Conservation (phyloP, 768 basidiomycete species). For the Russula abietina region DNA sequence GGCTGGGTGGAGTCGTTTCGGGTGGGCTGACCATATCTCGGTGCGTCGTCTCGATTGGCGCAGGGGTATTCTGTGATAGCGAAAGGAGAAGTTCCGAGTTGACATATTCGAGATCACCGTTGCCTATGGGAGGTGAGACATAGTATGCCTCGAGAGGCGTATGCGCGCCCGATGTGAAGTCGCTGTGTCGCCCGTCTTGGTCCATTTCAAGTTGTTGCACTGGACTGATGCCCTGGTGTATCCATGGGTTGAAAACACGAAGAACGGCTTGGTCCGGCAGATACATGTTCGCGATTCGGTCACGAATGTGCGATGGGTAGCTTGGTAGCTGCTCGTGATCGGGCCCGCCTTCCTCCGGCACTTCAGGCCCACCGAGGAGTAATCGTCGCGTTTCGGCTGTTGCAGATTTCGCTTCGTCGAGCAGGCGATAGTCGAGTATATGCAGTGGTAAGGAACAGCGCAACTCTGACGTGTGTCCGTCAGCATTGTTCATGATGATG, state of each 20-base stretch:
- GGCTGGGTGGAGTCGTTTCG: constrained; percentile 27
- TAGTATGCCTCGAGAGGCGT: constrained; percentile 26
- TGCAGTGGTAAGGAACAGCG: constrained; percentile 88
- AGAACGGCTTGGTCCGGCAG: constrained; percentile 56
- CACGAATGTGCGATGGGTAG: constrained; percentile 84
- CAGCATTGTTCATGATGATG: constrained; percentile 73
- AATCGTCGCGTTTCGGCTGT: constrained; percentile 73
- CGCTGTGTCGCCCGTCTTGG: constrained; percentile 20
- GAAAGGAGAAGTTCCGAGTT: constrained; percentile 80
- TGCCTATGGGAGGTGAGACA: constrained; percentile 32
- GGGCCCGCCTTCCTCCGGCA: constrained; percentile 45
- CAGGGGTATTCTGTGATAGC: constrained; percentile 38
- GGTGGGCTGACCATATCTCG: constrained; percentile 16
- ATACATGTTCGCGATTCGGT: constrained; percentile 79
- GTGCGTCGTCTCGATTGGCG: constrained; percentile 28
- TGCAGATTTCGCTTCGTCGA: constrained; percentile 67
- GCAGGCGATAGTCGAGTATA: constrained; percentile 66
- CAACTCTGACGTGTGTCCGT: constrained; percentile 92
- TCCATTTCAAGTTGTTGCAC: constrained; percentile 27
- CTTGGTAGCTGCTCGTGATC: constrained; percentile 78
- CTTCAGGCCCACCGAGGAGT: constrained; percentile 42
- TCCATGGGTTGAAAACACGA: constrained; percentile 62
- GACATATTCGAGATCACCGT: constrained; percentile 62
- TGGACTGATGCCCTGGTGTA: constrained; percentile 39
- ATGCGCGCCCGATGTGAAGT: constrained; percentile 21